Conservation (phyloP, 2,329 filamentous ascomycete genomes). For the Emergomyces pasteurianus region DNA sequence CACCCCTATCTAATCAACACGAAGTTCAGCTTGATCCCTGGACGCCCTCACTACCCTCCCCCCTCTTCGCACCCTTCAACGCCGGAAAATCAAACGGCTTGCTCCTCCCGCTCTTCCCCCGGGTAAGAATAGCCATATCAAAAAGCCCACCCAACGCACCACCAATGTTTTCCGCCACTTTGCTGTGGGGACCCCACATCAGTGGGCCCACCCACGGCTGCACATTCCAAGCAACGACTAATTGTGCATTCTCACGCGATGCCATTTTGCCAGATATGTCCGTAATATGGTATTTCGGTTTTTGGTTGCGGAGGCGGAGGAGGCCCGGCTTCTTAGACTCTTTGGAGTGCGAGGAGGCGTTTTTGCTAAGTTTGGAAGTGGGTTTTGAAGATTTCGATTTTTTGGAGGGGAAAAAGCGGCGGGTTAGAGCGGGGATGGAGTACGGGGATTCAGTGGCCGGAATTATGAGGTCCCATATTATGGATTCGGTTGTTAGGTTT, state of each 20-base stretch:
- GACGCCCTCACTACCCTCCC: neutral
- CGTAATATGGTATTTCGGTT: conserved; percentile 94
- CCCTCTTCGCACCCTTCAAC: conserved; percentile 35
- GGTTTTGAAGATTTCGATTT: conserved; percentile 2
- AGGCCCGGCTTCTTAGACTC: conserved; percentile 42
- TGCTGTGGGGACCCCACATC: conserved; percentile 57
- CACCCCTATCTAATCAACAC: neutral
- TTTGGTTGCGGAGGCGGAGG: conserved; percentile 68
- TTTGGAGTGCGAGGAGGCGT: conserved; percentile 6
- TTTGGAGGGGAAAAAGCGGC: conserved; percentile 21
- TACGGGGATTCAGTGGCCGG: conserved; percentile 45
- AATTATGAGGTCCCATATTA: conserved; percentile 59
- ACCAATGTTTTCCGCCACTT: conserved; percentile 12
- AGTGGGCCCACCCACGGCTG: conserved; percentile 91
- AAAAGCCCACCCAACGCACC: conserved; percentile 7
- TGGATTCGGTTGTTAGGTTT: conserved; percentile 28
- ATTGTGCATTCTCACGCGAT: conserved; percentile 57
- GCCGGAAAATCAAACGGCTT: conserved; percentile 44
- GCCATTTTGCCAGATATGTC: conserved; percentile 73
- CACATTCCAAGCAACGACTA: conserved; percentile 87
- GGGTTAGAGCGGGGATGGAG: conserved; percentile 27
- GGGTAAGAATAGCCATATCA: conserved; percentile 40
- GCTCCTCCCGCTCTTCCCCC: conserved; percentile 39
- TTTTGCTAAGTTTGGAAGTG: conserved; percentile 13
- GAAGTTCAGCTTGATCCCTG: neutral